These are phyloP conservation scores for Raphanus sativus DNA, from an alignment of 345 rosid genomes.

Conservation along the genomic window DNA sequence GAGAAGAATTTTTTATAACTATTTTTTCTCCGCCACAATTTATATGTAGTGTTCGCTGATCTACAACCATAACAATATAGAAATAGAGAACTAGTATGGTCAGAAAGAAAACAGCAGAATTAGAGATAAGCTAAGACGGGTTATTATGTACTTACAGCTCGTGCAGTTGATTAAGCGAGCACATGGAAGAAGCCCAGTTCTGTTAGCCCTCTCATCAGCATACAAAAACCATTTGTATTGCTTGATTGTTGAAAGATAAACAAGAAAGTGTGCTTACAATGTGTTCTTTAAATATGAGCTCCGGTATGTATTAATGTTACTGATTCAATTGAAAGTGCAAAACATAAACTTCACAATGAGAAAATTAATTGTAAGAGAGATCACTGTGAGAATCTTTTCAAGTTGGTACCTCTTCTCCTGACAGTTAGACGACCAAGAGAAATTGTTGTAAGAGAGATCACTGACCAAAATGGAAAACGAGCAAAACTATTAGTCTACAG, in stretches of 20 bases:
- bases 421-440: conserved; percentile 18
- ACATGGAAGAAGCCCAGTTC: conserved; percentile 23
- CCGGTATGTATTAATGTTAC: conserved; percentile 17
- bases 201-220: background rate
- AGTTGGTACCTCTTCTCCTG: background rate
- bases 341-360: background rate
- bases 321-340: background rate
- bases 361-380: background rate
- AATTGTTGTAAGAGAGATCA: conserved; percentile 34
- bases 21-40: background rate
- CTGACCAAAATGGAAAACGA: background rate
- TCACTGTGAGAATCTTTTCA: background rate
- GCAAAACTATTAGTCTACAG: background rate
- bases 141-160: background rate
- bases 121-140: background rate
- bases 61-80: background rate
- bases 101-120: background rate
- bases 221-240: background rate
- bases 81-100: background rate
- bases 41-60: background rate
- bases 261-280: conserved; percentile 15
- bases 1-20: background rate
- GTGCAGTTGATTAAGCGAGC: background rate
- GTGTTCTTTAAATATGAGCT: conserved; percentile 19
- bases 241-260: background rate